A percentile compares a stretch with the other conserved stretches of the same genome.
These are phyloP conservation scores for Chalciporus piperatoides DNA, from an alignment of 1,284 basidiomycete genomes.

Conservation along the genomic window DNA sequence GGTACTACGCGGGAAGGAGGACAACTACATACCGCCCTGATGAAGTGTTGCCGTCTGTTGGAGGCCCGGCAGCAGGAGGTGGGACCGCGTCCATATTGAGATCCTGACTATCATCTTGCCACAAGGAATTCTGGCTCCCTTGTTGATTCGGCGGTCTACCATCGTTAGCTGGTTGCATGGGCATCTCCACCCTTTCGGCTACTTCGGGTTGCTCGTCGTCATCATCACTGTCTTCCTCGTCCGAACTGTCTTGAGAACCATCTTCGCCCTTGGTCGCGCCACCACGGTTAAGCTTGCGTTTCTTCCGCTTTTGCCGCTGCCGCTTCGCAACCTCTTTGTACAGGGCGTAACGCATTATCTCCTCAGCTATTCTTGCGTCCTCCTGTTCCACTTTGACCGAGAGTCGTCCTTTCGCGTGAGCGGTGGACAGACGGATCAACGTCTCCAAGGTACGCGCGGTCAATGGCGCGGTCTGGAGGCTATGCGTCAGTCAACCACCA, in stretches of 20 bases:
- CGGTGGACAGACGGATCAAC: constrained; percentile 95
- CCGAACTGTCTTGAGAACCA: constrained; percentile 39
- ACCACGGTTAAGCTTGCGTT: constrained; percentile 72
- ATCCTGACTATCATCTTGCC: constrained; percentile 64
- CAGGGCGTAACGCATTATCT: constrained; percentile 94
- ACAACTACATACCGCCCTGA: constrained; percentile 52
- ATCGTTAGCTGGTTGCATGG: constrained; percentile 29
- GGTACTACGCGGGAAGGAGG: not conserved
- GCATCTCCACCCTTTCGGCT: constrained; percentile 51
- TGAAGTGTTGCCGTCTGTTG: constrained; percentile 41
- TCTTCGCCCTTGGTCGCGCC: constrained; percentile 41
- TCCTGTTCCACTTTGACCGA: constrained; percentile 80
- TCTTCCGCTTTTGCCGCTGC: constrained; percentile 63
- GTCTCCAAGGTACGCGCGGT: constrained; percentile 99
- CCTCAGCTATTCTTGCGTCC: constrained; percentile 91
- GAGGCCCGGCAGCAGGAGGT: constrained; percentile 31
- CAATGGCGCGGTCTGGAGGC: constrained; percentile 82
- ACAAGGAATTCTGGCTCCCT: constrained; percentile 46
- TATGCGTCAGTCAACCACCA: constrained; percentile 11
- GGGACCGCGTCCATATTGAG: constrained; percentile 55
- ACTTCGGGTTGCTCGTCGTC: constrained; percentile 43
- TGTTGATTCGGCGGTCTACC: constrained; percentile 33
- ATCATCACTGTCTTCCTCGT: constrained; percentile 45
- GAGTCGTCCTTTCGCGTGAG: constrained; percentile 94
- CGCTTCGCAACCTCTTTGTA: constrained; percentile 96